phyloP scores from a whole-genome alignment of 2,329 filamentous ascomycete species.

The Stemphylium lycopersici region DNA sequence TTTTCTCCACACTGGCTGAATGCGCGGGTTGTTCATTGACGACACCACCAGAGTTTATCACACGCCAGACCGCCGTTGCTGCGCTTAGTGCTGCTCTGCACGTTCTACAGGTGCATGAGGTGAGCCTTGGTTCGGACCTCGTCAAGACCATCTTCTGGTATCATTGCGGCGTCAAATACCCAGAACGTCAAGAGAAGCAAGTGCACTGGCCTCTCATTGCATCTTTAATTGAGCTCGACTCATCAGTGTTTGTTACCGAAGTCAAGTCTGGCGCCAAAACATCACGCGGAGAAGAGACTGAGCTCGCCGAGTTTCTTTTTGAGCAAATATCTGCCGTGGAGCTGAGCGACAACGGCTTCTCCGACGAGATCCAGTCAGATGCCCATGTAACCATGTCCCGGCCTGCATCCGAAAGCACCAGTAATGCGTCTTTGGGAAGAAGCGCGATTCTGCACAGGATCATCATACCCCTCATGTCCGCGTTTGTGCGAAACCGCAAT shows the following conservation, averaged over 20 bases:
- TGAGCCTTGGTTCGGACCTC: conserved; percentile 35
- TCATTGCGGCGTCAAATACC: conserved; percentile 42
- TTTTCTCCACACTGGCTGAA: conserved; percentile 47
- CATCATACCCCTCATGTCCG: conserved; percentile 41
- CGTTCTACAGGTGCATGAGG: conserved; percentile 31
- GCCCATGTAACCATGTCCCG: neutral
- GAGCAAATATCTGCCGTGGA: conserved; percentile 34
- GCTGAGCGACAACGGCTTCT: conserved; percentile 16
- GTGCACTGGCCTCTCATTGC: conserved; percentile 43
- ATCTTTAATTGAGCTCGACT: conserved; percentile 41
- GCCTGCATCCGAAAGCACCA: neutral
- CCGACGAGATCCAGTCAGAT: conserved; percentile 1
- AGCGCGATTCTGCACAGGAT: conserved; percentile 22
- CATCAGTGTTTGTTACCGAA: conserved; percentile 40
- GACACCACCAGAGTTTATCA: conserved; percentile 28
- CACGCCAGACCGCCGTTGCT: conserved; percentile 25
- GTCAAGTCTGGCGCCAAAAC: conserved; percentile 18
- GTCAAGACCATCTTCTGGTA: conserved; percentile 44
- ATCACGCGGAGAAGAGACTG: conserved; percentile 22
- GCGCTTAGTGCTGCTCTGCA: conserved; percentile 34
- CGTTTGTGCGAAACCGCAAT: conserved; percentile 44
- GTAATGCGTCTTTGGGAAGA: neutral
- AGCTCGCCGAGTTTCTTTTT: conserved; percentile 39
- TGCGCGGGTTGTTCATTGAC: conserved; percentile 41
- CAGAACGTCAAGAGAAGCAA: conserved; percentile 20